Evolutionary conservation across 1,139 yeast genomes (phyloP), one percentile per base, ranked within the genome.

Genomic region (Blastobotrys buckinghamii): DNA sequence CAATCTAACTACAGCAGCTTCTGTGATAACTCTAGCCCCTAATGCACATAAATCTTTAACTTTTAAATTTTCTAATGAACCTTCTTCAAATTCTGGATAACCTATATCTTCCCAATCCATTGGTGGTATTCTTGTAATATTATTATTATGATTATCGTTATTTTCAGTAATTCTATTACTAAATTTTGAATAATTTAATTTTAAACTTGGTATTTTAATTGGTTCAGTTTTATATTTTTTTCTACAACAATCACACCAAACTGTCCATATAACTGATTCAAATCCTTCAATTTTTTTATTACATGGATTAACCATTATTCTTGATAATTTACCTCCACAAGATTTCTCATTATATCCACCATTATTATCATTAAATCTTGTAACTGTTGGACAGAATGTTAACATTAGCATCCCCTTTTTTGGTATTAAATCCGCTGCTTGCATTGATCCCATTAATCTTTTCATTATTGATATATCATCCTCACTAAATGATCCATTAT

Each of bases 51-150:
- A 13, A 10, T 29, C 32, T 29, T 29, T 10, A 12, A 29, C 9
- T 4, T 13, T 29, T 13, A 29, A 29, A 10, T 29, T 29, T 29
- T 10, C 12, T 13, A 29, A 29, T 29, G 32, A 29, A 6, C 32
- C 32, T 12, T 29, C 32, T 15, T 41, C 38, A n/a, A 41, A 33
- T 17, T 41, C 44, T 22, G 38, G 38, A 19, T 32, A 41, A 32
- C 44, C 44, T 2, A 29, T n/a, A 10, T n/a, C 30, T 2, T 16
- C 4, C 44, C 44, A 41, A 12, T 41, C 26, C 15, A 41, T 33
- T n/a, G 30, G 26, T 19, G 44, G 44, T 12, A 20, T 7, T 20
- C 3, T 35, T 6, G 4, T 20, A 35, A 6, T 29, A 29, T 29
- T 5, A 29, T 29, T 5, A 22, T 22, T 4, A 22, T 22, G 7